Evolutionary conservation across 352 stramenopile species (phyloP).

Genomic region (Pythium vanterpoolii): DNA sequence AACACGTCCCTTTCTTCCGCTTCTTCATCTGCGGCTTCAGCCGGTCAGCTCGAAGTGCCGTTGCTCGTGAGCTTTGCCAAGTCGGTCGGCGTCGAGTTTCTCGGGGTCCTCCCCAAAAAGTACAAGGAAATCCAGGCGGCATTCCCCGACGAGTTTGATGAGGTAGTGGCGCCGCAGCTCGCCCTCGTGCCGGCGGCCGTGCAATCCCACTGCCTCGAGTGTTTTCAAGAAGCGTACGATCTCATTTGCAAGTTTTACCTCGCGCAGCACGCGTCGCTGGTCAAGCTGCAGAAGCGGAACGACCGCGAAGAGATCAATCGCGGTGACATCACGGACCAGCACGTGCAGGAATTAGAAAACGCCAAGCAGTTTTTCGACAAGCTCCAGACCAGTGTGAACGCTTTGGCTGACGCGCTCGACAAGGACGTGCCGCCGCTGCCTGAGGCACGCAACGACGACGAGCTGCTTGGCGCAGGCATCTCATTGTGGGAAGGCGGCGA

Average conservation of each 20-base stretch:
- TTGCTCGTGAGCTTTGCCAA: constrained; percentile 95
- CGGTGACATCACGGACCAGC: constrained; percentile 67
- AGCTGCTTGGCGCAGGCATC: constrained; percentile 38
- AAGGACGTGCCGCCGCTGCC: constrained; percentile 68
- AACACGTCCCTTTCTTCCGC: constrained; percentile 32
- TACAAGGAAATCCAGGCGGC: constrained; percentile 52
- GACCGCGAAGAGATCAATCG: constrained; percentile 89
- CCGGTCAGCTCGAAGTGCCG: constrained; percentile 85
- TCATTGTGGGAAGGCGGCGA: constrained; percentile 71
- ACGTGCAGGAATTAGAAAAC: constrained; percentile 69
- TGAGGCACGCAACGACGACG: constrained; percentile 59
- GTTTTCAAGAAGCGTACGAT: constrained; percentile 88
- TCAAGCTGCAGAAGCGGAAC: constrained; percentile 92
- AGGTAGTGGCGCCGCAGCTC: constrained; percentile 35
- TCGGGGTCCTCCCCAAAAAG: constrained; percentile 65
- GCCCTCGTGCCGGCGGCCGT: constrained; percentile 57
- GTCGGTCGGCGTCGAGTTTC: constrained; percentile 86
- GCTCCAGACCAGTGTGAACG: constrained; percentile 79
- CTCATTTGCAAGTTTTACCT: constrained; percentile 89
- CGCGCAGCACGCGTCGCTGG: constrained; percentile 83
- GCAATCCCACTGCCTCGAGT: constrained; percentile 65
- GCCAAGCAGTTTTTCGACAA: constrained; percentile 84
- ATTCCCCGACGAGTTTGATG: constrained; percentile 33
- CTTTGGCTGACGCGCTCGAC: constrained; percentile 75
- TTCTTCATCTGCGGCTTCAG: constrained; percentile 16